Evolutionary conservation across 1,284 basidiomycete species (phyloP).

Genomic region (Ustilago cynodontis): DNA sequence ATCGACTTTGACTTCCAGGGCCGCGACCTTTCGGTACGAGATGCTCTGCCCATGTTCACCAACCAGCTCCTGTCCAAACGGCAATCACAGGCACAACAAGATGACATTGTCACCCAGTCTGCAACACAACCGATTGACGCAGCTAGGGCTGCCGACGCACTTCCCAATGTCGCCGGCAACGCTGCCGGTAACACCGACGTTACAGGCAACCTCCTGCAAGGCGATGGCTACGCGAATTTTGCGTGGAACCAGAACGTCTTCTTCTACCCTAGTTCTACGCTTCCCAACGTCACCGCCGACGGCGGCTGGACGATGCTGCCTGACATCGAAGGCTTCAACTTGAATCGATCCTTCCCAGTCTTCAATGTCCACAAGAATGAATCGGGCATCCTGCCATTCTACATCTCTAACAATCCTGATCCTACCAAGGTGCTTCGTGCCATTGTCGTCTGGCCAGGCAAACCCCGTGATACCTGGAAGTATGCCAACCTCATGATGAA

Average conservation of each 20-base stretch:
- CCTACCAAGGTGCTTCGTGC: constrained; percentile 47
- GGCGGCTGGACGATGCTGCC: constrained; percentile 71
- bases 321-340: constrained; percentile 34
- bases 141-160: constrained; percentile 27
- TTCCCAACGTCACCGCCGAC: constrained; percentile 26
- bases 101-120: constrained; percentile 24
- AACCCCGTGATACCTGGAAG: constrained; percentile 65
- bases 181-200: constrained; percentile 26
- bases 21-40: constrained; percentile 10
- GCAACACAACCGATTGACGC: constrained; percentile 32
- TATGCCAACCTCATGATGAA: constrained; percentile 61
- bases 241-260: constrained; percentile 29
- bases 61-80: constrained; percentile 19
- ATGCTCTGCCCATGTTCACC: constrained; percentile 21
- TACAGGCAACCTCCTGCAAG: constrained; percentile 31
- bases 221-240: constrained; percentile 39
- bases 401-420: constrained; percentile 42
- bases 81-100: constrained; percentile 20
- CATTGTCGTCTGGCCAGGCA: constrained; percentile 53
- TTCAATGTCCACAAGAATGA: constrained; percentile 42
- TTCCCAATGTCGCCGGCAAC: constrained; percentile 35
- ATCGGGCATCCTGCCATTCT: constrained; percentile 58
- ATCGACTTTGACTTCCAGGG: constrained; percentile 24
- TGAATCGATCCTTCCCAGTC: constrained; percentile 47
- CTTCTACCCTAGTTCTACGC: constrained; percentile 26